Evolutionary conservation across 1,284 basidiomycete genomes (phyloP).

Genomic region (Fomitopsis palustris): DNA sequence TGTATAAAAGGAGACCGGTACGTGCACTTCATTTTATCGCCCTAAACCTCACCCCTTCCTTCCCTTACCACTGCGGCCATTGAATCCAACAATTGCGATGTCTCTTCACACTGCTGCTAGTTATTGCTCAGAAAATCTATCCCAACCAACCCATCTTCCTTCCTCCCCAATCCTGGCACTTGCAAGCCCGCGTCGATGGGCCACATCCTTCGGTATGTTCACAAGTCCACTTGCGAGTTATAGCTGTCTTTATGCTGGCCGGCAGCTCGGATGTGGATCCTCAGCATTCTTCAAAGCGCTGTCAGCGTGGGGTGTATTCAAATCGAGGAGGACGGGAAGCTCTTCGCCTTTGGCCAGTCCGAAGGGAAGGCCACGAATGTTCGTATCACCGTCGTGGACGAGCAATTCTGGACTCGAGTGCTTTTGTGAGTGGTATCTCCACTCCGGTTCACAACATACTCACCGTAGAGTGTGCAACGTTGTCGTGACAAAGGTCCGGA

Average conservation of each 20-base stretch:
- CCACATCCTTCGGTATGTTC: neutral
- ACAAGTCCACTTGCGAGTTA: neutral
- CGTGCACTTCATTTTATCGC: neutral
- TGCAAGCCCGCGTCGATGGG: neutral
- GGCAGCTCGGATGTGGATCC: conserved; percentile 61
- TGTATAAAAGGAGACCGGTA: neutral
- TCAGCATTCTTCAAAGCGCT: conserved; percentile 54
- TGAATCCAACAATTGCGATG: neutral
- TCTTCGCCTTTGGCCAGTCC: conserved; percentile 53
- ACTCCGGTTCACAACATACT: conserved; percentile 12
- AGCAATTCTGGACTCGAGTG: conserved; percentile 80
- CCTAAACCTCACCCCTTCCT: neutral
- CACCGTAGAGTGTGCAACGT: neutral
- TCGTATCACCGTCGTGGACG: conserved; percentile 61
- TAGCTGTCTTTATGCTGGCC: neutral
- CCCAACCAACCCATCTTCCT: neutral
- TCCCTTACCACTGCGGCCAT: neutral
- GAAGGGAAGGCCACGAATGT: conserved; percentile 54
- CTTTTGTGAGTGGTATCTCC: conserved; percentile 46
- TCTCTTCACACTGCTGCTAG: neutral
- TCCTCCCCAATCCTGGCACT: neutral
- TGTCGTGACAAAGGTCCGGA: conserved; percentile 43
- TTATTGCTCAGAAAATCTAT: neutral
- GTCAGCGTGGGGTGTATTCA: conserved; percentile 59
- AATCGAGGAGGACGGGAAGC: conserved; percentile 56